Conservation (phyloP, 305 asterid genomes). For the Coffea humblotiana region DNA sequence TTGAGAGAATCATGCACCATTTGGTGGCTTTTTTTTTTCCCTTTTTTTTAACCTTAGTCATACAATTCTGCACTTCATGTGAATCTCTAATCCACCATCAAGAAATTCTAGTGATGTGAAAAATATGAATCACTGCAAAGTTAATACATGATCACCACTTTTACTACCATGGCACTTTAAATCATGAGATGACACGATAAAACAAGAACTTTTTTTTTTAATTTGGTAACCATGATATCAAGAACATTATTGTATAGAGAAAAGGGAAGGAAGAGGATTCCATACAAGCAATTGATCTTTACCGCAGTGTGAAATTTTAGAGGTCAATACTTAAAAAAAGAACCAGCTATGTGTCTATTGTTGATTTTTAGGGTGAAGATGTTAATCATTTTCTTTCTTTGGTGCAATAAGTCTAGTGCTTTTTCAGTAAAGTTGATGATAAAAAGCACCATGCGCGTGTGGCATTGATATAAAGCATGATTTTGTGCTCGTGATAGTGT, state of each 20-base stretch:
- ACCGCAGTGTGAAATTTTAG: background rate
- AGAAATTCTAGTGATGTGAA: too few relatives aligned
- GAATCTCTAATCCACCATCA: background rate
- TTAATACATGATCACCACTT: background rate
- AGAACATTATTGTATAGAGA: background rate
- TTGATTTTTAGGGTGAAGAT: background rate
- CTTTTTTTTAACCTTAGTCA: too few relatives aligned
- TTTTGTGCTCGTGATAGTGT: slow-evolving; percentile 38
- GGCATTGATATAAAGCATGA: slow-evolving; percentile 39
- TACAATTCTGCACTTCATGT: background rate
- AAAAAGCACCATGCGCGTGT: slow-evolving; percentile 51
- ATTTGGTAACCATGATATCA: too few relatives aligned
- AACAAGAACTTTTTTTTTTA: too few relatives aligned
- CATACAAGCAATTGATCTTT: background rate
- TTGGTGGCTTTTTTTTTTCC: background rate
- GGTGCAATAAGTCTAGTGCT: slow-evolving; percentile 15
- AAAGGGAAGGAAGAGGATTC: background rate
- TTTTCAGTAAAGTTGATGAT: slow-evolving; percentile 31
- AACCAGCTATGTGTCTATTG: background rate
- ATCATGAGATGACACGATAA: too few relatives aligned
- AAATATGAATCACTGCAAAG: too few relatives aligned
- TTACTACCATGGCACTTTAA: background rate
- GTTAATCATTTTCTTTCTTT: background rate
- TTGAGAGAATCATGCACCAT: background rate
- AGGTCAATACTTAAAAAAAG: background rate